Evolutionary conservation across 176 grass and related monocot species (phyloP).

Genomic region (Microstegium vimineum): DNA sequence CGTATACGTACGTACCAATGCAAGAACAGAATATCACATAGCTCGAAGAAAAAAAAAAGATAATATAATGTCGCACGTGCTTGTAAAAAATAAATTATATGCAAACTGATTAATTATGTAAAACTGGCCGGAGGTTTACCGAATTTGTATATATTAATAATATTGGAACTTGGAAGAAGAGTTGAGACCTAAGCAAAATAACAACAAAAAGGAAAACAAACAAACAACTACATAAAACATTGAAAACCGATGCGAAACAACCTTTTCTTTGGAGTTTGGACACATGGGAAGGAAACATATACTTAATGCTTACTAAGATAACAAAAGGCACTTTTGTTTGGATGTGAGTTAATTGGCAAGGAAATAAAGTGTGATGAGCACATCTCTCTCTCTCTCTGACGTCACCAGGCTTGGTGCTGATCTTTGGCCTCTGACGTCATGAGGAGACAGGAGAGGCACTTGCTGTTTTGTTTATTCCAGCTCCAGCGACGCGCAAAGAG

Average conservation of each 20-base stretch:
- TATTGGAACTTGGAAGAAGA: neutral
- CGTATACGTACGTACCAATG: too few species aligned
- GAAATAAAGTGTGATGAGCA: neutral
- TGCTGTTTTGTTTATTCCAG: neutral
- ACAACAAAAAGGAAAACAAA: neutral
- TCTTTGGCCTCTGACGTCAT: neutral
- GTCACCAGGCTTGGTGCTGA: neutral
- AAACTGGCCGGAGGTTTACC: neutral
- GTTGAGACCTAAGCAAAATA: neutral
- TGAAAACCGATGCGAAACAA: neutral
- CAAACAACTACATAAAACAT: too few species aligned
- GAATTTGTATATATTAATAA: neutral
- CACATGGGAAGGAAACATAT: too few species aligned
- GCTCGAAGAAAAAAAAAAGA: neutral
- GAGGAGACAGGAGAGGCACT: neutral
- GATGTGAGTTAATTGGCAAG: neutral
- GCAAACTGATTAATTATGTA: neutral
- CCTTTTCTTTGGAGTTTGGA: too few species aligned
- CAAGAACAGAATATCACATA: neutral
- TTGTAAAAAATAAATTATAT: neutral
- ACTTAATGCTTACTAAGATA: too few species aligned
- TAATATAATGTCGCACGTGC: neutral
- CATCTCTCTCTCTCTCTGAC: neutral
- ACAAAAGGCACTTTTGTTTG: neutral
- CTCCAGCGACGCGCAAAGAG: slow-evolving; percentile 28